Evolutionary conservation across 2,329 filamentous ascomycete genomes (phyloP), one percentile per base, ranked within the genome.

Genomic region (Drechslera avenae): DNA sequence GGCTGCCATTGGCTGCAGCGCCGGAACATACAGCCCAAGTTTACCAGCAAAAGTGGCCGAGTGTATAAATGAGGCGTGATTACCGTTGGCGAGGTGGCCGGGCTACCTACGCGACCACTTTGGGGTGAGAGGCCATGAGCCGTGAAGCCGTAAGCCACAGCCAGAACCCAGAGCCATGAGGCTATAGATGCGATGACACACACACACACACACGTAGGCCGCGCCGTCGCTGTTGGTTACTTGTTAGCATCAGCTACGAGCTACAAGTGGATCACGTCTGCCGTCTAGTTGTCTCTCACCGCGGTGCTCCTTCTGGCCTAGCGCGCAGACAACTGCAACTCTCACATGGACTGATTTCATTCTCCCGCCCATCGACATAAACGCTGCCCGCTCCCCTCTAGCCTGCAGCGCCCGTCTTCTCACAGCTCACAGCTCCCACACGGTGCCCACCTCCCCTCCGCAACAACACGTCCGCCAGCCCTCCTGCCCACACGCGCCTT

Each of bases 1-100:
- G 57, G 57, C 49, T 17, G 32, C 42, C 37, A 60, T 60, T 60
- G 57, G 57, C 49, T 54, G 52, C 49, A 21, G 40, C 47, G 18
- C 42, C 55, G 31, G n/a, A 41, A 43, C 43, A 47, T 40, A 50
- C 45, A 50, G 35, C 31, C 26, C 37, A 31, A 32, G 42, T 31
- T 19, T 48, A 31, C 10, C 34, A 36, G 44, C 44, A 46, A 33
- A 39, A 39, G 26, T 16, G 14, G 26, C 18, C 17, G n/a, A n/a
- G 34, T n/a, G 28, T 26, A 26, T n/a, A 10, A 35, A 33, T 26
- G 31, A 14, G 32, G 21, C 9, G 32, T 14, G n/a, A 18, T 14
- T 21, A 23, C 41, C 31, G 40, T 34, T 34, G 41, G 41, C 41
- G 14, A 35, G 41, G 30, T 32, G 26, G 41, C 41, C 34, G 34